Conservation (phyloP, 805 yeast species). For the Pichia nakasei region DNA sequence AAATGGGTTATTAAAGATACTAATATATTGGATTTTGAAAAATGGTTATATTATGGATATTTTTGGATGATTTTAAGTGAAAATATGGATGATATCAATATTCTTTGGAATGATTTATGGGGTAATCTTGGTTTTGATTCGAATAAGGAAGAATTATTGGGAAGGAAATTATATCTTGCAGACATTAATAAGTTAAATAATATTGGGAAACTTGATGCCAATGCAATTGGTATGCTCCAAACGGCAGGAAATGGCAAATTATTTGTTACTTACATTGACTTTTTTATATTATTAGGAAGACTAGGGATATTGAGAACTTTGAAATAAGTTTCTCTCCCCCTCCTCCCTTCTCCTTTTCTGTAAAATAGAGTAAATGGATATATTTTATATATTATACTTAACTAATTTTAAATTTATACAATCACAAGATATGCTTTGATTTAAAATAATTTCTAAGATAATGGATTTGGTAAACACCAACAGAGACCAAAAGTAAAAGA, state of each 20-base stretch:
- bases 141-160: not conserved
- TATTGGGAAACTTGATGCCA: conserved; percentile 30
- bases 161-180: conserved; percentile 25
- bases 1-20: conserved; percentile 18
- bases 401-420: not conserved
- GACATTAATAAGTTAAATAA: conserved; percentile 27
- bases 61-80: conserved; percentile 29
- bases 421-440: conserved; percentile 68
- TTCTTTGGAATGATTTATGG: conserved; percentile 33
- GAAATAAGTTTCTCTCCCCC: too few relatives aligned
- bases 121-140: not conserved
- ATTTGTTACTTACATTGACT: conserved; percentile 34
- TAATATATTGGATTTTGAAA: conserved; percentile 40
- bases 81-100: conserved; percentile 28
- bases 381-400: not conserved
- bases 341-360: too few relatives aligned
- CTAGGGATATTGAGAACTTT: not conserved
- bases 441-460: conserved; percentile 90
- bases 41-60: conserved; percentile 31
- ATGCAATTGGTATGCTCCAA: conserved; percentile 31
- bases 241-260: conserved; percentile 32
- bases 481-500: conserved; percentile 56
- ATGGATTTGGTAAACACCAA: conserved; percentile 89
- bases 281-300: conserved; percentile 35
- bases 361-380: not conserved